Evolutionary conservation across 331 rosid genomes (phyloP).

Genomic region (Spiraea crenata): DNA sequence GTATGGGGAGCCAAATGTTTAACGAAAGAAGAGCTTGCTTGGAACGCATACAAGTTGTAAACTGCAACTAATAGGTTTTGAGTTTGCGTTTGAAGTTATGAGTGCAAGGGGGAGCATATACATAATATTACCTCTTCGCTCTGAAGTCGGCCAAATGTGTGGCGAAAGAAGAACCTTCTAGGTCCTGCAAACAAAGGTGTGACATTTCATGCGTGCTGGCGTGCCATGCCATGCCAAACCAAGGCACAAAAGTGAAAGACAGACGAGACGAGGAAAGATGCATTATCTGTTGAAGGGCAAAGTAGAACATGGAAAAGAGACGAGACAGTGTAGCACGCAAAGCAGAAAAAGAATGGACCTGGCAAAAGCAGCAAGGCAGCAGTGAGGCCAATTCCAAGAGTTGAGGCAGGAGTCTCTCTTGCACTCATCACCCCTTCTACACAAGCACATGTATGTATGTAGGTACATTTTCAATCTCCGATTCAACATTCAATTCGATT

Average conservation of each 20-base stretch:
- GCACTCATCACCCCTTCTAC: slow-evolving; percentile 58
- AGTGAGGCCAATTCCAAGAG: slow-evolving; percentile 56
- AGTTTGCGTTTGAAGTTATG: not conserved
- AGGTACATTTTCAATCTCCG: no score
- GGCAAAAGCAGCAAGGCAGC: slow-evolving; percentile 61
- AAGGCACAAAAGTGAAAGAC: not conserved
- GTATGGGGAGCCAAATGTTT: not conserved
- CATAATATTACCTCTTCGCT: slow-evolving; percentile 66
- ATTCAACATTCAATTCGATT: no score
- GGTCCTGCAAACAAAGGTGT: slow-evolving; percentile 53
- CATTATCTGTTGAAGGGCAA: no score
- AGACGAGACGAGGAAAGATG: no score
- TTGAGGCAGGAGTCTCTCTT: slow-evolving; percentile 56
- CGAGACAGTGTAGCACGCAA: slow-evolving; percentile 2
- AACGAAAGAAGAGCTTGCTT: no score
- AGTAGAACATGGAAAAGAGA: not conserved
- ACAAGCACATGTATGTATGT: not conserved
- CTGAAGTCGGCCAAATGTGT: slow-evolving; percentile 78
- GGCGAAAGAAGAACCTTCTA: slow-evolving; percentile 81
- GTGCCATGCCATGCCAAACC: no score
- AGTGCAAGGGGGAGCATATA: not conserved
- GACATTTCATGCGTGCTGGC: not conserved
- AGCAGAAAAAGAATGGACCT: slow-evolving; percentile 35
- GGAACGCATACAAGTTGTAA: no score
- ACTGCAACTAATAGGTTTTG: not conserved